These are phyloP conservation scores for Sporisorium reilianum DNA, from an alignment of 1,284 basidiomycete genomes.

Conservation along the genomic window DNA sequence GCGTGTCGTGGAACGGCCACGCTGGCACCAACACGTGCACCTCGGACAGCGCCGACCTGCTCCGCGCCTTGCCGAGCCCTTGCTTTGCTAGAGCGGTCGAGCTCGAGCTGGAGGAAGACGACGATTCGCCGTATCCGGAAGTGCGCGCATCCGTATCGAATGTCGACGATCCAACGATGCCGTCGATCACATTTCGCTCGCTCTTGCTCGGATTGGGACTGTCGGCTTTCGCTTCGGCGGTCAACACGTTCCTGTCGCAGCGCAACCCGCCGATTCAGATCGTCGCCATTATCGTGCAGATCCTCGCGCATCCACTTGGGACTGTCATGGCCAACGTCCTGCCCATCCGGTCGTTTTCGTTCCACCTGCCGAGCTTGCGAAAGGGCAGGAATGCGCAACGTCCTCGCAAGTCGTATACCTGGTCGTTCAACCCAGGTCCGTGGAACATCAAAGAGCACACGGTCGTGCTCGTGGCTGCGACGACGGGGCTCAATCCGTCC, in stretches of 20 bases:
- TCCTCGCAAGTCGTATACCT: conserved; percentile 4
- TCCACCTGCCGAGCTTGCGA: conserved; percentile 13
- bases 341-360: conserved; percentile 41
- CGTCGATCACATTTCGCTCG: conserved; percentile 60
- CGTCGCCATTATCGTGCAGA: conserved; percentile 51
- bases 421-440: conserved; percentile 60
- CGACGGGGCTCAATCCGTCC: conserved; percentile 42
- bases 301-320: conserved; percentile 59
- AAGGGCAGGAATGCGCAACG: conserved; percentile 2
- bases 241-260: conserved; percentile 61
- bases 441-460: conserved; percentile 67
- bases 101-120: conserved; percentile 49
- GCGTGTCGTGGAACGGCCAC: conserved; percentile 7
- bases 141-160: conserved; percentile 64
- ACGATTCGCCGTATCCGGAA: conserved; percentile 64
- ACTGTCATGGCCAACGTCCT: conserved; percentile 46
- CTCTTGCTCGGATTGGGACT: conserved; percentile 56
- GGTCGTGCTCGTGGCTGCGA: conserved; percentile 48
- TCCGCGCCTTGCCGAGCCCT: conserved; percentile 13
- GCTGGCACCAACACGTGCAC: conserved; percentile 3
- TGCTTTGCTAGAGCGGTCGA: conserved; percentile 27
- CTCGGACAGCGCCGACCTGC: conserved; percentile 32
- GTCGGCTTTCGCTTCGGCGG: conserved; percentile 49
- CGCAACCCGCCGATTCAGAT: conserved; percentile 61
- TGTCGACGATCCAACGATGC: conserved; percentile 62